Evolutionary conservation across 257 asterid genomes (phyloP).

Genomic region (Thymus quinquecostatus): DNA sequence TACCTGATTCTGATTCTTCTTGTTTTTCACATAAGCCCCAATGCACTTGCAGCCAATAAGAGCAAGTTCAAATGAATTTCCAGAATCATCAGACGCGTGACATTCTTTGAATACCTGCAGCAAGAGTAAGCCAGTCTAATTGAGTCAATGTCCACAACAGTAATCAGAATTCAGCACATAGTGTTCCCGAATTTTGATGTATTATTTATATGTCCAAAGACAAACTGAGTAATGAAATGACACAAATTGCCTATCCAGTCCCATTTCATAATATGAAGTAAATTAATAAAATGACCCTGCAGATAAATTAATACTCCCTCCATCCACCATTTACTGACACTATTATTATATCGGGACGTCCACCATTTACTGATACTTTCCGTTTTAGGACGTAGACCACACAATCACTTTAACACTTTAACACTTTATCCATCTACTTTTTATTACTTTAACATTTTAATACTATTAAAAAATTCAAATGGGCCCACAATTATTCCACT

Average conservation of each 20-base stretch:
- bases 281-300: background rate
- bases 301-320: background rate
- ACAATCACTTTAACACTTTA: too few species aligned
- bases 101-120: conserved; percentile 81
- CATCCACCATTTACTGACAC: too few species aligned
- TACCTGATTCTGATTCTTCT: conserved; percentile 96
- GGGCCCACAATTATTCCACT: too few species aligned
- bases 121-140: conserved; percentile 25
- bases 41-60: conserved; percentile 86
- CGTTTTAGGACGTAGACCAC: too few species aligned
- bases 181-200: background rate
- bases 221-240: background rate
- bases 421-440: too few species aligned
- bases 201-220: background rate
- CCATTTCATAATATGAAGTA: background rate
- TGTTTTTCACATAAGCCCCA: conserved; percentile 88
- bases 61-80: conserved; percentile 72
- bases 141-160: conserved; percentile 5
- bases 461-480: too few species aligned
- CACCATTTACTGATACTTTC: too few species aligned
- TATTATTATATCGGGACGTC: too few species aligned
- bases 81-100: conserved; percentile 50
- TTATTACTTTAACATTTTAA: too few species aligned
- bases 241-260: background rate
- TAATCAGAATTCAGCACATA: conserved; percentile 12